phyloP scores from a whole-genome alignment of 176 grass and related monocot genomes.

The Metroxylon sagu region DNA sequence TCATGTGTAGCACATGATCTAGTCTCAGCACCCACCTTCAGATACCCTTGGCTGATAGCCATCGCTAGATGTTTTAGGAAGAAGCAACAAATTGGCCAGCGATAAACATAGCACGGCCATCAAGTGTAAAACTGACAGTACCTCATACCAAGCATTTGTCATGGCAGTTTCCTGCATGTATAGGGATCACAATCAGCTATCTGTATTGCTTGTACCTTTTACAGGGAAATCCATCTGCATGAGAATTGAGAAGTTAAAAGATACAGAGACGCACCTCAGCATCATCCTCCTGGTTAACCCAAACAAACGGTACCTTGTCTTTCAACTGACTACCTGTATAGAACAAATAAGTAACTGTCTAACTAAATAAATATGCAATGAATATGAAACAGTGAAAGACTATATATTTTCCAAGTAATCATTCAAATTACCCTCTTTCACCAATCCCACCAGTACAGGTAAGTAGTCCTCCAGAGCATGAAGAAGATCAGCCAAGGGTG shows the following conservation, averaged over 20 bases:
- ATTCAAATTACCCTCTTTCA: conserved; percentile 47
- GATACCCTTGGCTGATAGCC: conserved; percentile 71
- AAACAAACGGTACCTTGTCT: conserved; percentile 66
- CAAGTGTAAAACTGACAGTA: conserved; percentile 69
- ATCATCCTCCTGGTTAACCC: conserved; percentile 89
- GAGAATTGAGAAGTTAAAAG: conserved; percentile 1
- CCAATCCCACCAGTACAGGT: conserved; percentile 56
- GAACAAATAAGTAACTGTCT: background rate
- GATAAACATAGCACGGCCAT: conserved; percentile 66
- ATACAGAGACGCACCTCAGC: conserved; percentile 42
- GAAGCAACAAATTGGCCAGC: conserved; percentile 64
- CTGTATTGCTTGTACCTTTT: too few species aligned
- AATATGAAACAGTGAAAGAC: too few species aligned
- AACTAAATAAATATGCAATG: background rate
- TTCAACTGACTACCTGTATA: conserved; percentile 40
- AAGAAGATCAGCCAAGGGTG: conserved; percentile 55
- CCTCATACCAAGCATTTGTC: conserved; percentile 89
- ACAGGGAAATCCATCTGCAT: background rate
- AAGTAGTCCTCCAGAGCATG: conserved; percentile 63
- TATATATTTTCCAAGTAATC: background rate
- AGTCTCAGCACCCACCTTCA: conserved; percentile 46
- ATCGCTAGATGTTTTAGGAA: conserved; percentile 68
- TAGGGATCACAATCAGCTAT: background rate
- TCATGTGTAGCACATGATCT: too few species aligned
- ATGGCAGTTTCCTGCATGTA: conserved; percentile 51